Evolutionary conservation across 1,284 basidiomycete species (phyloP), one percentile per base, ranked within the genome.

Genomic region (Sanguinoderma infundibulare): DNA sequence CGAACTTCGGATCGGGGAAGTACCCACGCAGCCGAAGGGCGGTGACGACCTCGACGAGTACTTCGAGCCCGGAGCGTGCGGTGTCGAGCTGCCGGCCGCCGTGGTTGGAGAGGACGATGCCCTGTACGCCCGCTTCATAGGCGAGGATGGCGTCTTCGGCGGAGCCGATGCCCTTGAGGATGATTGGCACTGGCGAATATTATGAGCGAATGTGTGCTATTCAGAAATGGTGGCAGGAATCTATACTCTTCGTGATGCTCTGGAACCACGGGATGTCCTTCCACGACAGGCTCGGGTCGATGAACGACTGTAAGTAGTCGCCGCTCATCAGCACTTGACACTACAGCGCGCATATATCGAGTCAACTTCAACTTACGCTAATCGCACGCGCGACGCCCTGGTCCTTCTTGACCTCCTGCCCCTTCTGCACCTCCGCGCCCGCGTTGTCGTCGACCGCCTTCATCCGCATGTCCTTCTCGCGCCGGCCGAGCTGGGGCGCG

Each of bases 401-500:
- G 51, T 72, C 71, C 60, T 71, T 72, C 64, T 72, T 70, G 57
- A 96, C 82, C 1, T 59, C 86, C 80, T 39, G 83, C 80, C 28
- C 82, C 83, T 71, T 69, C 61, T 73, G 70, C 34, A 73, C 71
- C 57, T 73, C 68, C 9, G 72, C 72, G 24, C 75, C 81, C 0
- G 71, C 71, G 46, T 63, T 66, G 55, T 71, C 72, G 49, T 66
- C 73, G 36, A 72, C 95, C 65, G 96, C 96, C 75, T 96, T 97
- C 84, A 94, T 94, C 40, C 96, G 83, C 96, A 98, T 98, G 72
- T 98, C 96, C 87, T 73, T 93, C 77, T 96, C 94, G 59, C 95
- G 86, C 28, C 95, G 85, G 50, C 95, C 95, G 20, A 97, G 86
- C 72, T 96, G 95, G 4, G 95, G 95, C 2, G 95, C 95, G 73